Evolutionary conservation across 306 rosid genomes (phyloP), one percentile per base, ranked within the genome.

Genomic region (Echinosophora koreensis): DNA sequence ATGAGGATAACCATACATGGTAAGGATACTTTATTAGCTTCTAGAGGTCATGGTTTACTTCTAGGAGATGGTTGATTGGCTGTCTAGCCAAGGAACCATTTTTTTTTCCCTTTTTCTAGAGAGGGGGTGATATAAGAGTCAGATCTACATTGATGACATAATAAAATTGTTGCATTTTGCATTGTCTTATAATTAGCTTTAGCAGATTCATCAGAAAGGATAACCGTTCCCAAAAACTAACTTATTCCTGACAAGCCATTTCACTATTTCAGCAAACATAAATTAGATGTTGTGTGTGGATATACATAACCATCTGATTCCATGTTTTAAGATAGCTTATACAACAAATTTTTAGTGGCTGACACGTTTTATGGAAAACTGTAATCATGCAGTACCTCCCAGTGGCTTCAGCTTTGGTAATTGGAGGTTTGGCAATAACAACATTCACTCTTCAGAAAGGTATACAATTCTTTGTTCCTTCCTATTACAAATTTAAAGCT

Each of bases 401-500:
- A 1, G 88, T 90, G 81, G 97, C 98, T 51, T 92, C 98, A 13
- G 98, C 92, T 71, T 87, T 94, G 86, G 39, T 94, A 65, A 81
- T 92, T 28, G 97, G 98, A 30, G 97, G 98, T 54, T 87, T 94
- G 84, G 90, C 97, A 4, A 61, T 86, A 78, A 94, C 98, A 68
- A 84, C 97, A 27, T 71, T 94, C 81, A 86, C 95, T 49, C 77
- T 89, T 76, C 97, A 92, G n/a, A n/a, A n/a, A 89, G 97, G 98
- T 94, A 89, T 41, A 54, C 4, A 61, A 13, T 69, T 41, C 1
- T 74, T 27, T 77, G 27, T 41, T 63, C 61, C 82, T 59, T 55
- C 52, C 22, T 22, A 1, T 22, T 22, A 22, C 22, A 22, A 22
- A 22, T 0, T 22, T 22, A 22, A 22, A 22, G 22, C 22, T 22